Evolutionary conservation across 495 filamentous ascomycete species (phyloP), one percentile per base, ranked within the genome.

Genomic region (Penicillium soppii): DNA sequence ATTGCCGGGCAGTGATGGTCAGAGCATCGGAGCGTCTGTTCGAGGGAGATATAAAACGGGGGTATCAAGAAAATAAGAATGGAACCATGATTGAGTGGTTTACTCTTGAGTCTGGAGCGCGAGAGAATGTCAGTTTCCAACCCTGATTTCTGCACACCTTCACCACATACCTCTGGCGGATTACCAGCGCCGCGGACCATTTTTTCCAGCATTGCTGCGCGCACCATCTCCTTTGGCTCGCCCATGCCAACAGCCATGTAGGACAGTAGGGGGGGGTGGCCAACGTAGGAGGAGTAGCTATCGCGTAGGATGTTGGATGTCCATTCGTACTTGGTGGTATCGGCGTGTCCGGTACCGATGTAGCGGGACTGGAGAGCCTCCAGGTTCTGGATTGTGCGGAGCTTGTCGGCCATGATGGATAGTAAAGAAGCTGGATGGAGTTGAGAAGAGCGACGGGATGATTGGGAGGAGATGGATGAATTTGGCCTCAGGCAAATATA

Each of bases 301-400:
- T 95, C 91, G 59, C 89, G 88, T 55, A 92, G 79, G 63, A 94
- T 87, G 69, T 99, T 99, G 25, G 86, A 87, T 42, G 84, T 82
- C 91, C 92, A 99, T 75, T 99, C 94, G 83, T 82, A 91, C 63
- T 88, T 91, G 13, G 94, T 97, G 7, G 95, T 97, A 74, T 99
- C 94, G 43, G 94, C 90, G 71, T 97, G 92, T n/a, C 95, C 95
- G 9, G 92, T 97, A 65, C 94, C 94, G 62, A 98, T 76, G 75
- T 94, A 95, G 42, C 91, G 91, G 59, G 90, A 82, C 72, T 98
- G 94, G 9, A 97, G 88, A 53, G 88, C 82, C 73, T 97, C 95
- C 61, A 99, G 92, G 64, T 97, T 94, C 71, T 97, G 95, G 50
- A 92, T 87, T 12, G 91, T 91, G 68, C 95, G 91, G 53, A 97